A percentile compares a stretch with the other conserved stretches of the same genome.
These are phyloP conservation scores for Calamus simplicifolius DNA, from an alignment of 176 grass and related monocot genomes.

Conservation along the genomic window DNA sequence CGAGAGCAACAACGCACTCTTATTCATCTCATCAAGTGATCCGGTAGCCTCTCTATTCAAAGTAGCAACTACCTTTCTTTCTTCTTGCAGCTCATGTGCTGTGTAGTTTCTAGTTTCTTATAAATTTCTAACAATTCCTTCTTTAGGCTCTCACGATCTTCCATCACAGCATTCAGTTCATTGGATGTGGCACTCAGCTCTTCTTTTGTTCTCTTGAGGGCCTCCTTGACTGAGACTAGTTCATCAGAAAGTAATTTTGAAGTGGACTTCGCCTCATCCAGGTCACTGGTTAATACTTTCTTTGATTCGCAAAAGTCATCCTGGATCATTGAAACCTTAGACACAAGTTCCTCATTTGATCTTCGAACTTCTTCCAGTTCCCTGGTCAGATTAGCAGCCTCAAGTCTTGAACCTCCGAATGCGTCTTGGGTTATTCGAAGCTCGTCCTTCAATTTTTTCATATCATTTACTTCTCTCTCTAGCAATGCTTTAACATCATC, in stretches of 20 bases:
- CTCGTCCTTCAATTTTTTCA: slow-evolving; percentile 52
- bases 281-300: slow-evolving; percentile 39
- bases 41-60: slow-evolving; percentile 86
- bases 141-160: slow-evolving; percentile 69
- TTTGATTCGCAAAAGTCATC: slow-evolving; percentile 48
- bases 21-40: slow-evolving; percentile 97
- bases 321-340: slow-evolving; percentile 59
- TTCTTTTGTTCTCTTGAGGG: slow-evolving; percentile 50
- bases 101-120: slow-evolving; percentile 80
- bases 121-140: slow-evolving; percentile 72
- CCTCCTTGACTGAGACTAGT: slow-evolving; percentile 60
- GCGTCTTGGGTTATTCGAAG: slow-evolving; percentile 53
- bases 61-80: slow-evolving; percentile 50
- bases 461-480: slow-evolving; percentile 41
- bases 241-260: slow-evolving; percentile 64
- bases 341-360: slow-evolving; percentile 52
- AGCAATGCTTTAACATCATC: slow-evolving; percentile 41
- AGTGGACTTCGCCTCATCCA: slow-evolving; percentile 64
- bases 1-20: slow-evolving; percentile 69
- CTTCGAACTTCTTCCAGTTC: slow-evolving; percentile 59
- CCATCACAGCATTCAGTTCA: slow-evolving; percentile 43
- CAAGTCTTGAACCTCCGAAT: slow-evolving; percentile 41
- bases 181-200: slow-evolving; percentile 47
- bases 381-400: slow-evolving; percentile 50
- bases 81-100: slow-evolving; percentile 69